These are phyloP conservation scores for Ceriops zippeliana DNA, from an alignment of 345 rosid species.

Conservation along the genomic window DNA sequence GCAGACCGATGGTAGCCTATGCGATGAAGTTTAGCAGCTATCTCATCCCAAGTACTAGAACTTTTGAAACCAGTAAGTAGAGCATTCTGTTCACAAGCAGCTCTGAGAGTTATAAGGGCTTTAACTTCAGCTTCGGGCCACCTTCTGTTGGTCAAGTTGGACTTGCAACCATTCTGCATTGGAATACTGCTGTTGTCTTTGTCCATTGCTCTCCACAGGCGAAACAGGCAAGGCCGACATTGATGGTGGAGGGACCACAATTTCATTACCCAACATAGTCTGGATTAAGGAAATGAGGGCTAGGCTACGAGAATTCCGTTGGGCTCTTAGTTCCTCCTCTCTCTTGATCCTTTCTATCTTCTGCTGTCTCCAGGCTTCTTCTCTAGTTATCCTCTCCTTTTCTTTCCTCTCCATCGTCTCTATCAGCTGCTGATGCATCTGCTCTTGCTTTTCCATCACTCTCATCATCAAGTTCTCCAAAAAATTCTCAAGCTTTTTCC, in stretches of 20 bases:
- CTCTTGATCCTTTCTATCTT: conserved; percentile 57
- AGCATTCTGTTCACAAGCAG: conserved; percentile 42
- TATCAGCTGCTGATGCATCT: conserved; percentile 64
- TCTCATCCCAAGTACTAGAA: conserved; percentile 54
- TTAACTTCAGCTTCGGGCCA: conserved; percentile 80
- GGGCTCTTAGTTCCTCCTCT: conserved; percentile 49
- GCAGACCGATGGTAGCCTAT: conserved; percentile 60
- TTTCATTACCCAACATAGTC: conserved; percentile 41
- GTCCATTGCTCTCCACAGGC: conserved; percentile 6
- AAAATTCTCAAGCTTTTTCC: conserved; percentile 45
- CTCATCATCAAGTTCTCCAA: conserved; percentile 49
- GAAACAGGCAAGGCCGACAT: neutral
- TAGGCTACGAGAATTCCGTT: conserved; percentile 50
- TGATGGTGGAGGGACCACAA: conserved; percentile 24
- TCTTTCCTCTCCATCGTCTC: conserved; percentile 67
- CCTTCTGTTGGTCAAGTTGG: conserved; percentile 23
- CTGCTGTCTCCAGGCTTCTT: conserved; percentile 77
- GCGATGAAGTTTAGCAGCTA: conserved; percentile 50
- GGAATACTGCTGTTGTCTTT: conserved; percentile 23
- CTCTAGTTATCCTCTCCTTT: conserved; percentile 52
- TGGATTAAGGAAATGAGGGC: conserved; percentile 64
- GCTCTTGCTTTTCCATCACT: conserved; percentile 76
- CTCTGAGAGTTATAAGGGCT: conserved; percentile 55
- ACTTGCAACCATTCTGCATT: conserved; percentile 18
- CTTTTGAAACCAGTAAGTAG: conserved; percentile 32